Percentiles rank a stretch among this genome's conserved stretches.
Conservation (phyloP, 495 filamentous ascomycete species). For the Neurospora sp. region DNA sequence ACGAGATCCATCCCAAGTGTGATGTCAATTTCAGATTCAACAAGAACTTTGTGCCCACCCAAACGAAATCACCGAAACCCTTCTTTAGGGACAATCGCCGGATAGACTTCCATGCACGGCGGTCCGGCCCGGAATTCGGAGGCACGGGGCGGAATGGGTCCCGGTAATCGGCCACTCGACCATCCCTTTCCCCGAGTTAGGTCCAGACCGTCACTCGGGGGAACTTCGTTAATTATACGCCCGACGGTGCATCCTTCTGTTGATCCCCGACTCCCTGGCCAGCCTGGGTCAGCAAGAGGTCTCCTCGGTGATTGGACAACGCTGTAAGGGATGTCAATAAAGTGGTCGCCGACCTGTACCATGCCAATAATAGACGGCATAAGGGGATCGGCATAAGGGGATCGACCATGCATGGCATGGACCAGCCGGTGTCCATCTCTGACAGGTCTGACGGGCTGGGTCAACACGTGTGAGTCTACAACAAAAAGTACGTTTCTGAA, state of each 20-base stretch:
- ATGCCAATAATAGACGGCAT: background rate
- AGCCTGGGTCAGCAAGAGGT: background rate
- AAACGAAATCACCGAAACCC: background rate
- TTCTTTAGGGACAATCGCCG: background rate
- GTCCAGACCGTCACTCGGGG: background rate
- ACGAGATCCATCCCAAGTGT: background rate
- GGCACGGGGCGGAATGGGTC: background rate
- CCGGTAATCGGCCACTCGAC: background rate
- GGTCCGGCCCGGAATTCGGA: background rate
- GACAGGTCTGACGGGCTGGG: background rate
- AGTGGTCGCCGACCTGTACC: background rate
- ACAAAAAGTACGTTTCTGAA: background rate
- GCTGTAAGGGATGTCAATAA: background rate
- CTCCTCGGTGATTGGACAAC: background rate
- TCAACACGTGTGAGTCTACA: background rate
- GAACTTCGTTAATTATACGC: background rate
- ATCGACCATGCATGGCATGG: background rate
- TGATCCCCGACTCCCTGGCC: background rate
- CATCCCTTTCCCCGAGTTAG: background rate
- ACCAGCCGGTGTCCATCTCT: background rate
- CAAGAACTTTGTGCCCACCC: background rate
- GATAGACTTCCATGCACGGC: background rate
- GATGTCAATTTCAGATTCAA: background rate
- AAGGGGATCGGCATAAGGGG: background rate
- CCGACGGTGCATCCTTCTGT: background rate